Conservation (phyloP, 2,329 filamentous ascomycete genomes). For the Byssothecium circinans region DNA sequence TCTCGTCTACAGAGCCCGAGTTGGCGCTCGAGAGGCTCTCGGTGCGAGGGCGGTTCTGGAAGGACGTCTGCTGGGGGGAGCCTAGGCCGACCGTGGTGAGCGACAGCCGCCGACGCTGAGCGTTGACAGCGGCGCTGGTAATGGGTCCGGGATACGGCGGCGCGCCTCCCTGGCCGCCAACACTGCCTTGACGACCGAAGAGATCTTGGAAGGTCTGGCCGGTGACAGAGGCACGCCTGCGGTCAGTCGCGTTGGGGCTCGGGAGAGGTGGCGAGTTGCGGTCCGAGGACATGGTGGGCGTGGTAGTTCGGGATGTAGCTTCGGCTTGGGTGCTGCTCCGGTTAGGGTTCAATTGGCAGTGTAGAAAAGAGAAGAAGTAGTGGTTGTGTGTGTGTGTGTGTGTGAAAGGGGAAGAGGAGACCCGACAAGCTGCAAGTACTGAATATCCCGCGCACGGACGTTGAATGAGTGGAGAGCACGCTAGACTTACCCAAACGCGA, state of each 20-base stretch:
- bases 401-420: not conserved
- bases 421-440: slow-evolving; percentile 2
- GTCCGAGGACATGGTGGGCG: slow-evolving; percentile 38
- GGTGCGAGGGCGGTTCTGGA: slow-evolving; percentile 43
- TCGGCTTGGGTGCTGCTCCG: not conserved
- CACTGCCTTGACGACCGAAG: slow-evolving; percentile 45
- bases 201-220: slow-evolving; percentile 54
- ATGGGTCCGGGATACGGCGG: slow-evolving; percentile 49
- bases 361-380: not conserved
- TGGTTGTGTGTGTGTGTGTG: not conserved
- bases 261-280: slow-evolving; percentile 45
- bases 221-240: slow-evolving; percentile 52
- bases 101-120: slow-evolving; percentile 53
- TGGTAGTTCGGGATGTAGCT: slow-evolving; percentile 2
- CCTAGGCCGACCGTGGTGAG: slow-evolving; percentile 53
- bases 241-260: slow-evolving; percentile 39
- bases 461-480: not conserved
- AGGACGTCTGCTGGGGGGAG: slow-evolving; percentile 48
- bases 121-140: slow-evolving; percentile 52
- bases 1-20: slow-evolving; percentile 53
- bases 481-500: slow-evolving; percentile 7
- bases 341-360: not conserved
- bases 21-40: slow-evolving; percentile 54
- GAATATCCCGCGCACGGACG: slow-evolving; percentile 2
- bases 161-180: slow-evolving; percentile 31